Base-by-base conservation (phyloP, 306 rosid species). In the Hippophae gyantsensis region DNA sequence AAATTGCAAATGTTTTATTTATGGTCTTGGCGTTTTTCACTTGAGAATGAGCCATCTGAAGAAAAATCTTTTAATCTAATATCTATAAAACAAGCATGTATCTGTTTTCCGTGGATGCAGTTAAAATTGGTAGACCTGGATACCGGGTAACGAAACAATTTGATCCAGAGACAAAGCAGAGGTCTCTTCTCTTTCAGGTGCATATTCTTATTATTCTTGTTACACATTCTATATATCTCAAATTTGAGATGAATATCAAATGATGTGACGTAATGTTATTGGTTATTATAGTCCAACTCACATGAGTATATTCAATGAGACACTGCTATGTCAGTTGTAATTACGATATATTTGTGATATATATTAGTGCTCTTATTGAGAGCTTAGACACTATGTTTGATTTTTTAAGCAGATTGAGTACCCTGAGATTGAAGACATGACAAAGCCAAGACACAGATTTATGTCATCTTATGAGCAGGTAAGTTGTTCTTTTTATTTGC, bases 381-480 rank as follows among this genome's bases (percentile, higher is more conserved):
- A 32, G 38, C 38, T 32, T 4, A 40, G 47, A 41, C 11, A 6
- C 32, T 0, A 26, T 57, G 25, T 10, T 48, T 43, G 40, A 26
- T 58, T 0, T 63, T 60, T 47, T 10, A 3, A 69, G 78, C 69
- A 92, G 98, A 92, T 92, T 74, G 98, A 92, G 68, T 92, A 85
- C 74, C 98, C 98, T 48, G 98, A 92, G 69, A 92, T 92, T 72
- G 98, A 87, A 80, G 98, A 92, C 74, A 82, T 78, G 7, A 64
- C 85, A 2, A 92, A 83, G 79, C 98, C 96, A 8, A 85, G 98
- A 64, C 98, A 92, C 63, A 81, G 95, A 6, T 87, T 92, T 74
- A 87, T 92, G 98, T 92, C 98, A 54, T 92, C 98, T 53, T 92
- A 85, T 48, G 98, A 92, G 74, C 98, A 92, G 92, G 98, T 87